Percentiles rank a stretch among this genome's conserved stretches.
Conservation (phyloP, 495 filamentous ascomycete species). For the Chaetomium cochliodes region DNA sequence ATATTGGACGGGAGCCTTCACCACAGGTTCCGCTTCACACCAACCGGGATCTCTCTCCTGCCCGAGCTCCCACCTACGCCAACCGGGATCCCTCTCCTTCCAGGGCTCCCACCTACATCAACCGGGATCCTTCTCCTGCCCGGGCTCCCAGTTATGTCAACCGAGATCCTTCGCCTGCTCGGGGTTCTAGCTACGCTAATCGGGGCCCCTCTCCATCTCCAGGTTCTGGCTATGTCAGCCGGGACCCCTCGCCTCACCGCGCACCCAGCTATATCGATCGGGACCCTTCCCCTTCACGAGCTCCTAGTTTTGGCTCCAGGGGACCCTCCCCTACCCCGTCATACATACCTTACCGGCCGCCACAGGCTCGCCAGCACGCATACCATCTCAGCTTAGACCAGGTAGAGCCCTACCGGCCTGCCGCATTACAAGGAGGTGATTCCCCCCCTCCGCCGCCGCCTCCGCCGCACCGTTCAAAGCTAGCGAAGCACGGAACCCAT, state of each 20-base stretch:
- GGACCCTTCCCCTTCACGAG: slow-evolving; percentile 11
- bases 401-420: slow-evolving; percentile 4
- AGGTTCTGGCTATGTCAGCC: background rate
- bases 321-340: slow-evolving; percentile 45
- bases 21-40: no score
- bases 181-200: background rate
- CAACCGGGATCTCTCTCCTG: no score
- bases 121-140: no score
- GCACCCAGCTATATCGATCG: background rate
- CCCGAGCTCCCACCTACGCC: no score
- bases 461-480: slow-evolving; percentile 49
- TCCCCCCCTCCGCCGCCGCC: slow-evolving; percentile 55
- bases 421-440: slow-evolving; percentile 22
- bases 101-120: no score
- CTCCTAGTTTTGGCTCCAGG: slow-evolving; percentile 26
- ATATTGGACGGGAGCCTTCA: no score
- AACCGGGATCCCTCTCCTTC: no score
- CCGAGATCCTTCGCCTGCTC: background rate
- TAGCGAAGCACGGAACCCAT: slow-evolving; percentile 24
- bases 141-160: background rate
- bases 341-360: slow-evolving; percentile 46
- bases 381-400: slow-evolving; percentile 26
- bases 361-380: slow-evolving; percentile 24
- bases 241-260: slow-evolving; percentile 8
- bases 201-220: slow-evolving; percentile 8